Evolutionary conservation across 495 filamentous ascomycete genomes (phyloP).

Genomic region (Corynascus novoguineensis): DNA sequence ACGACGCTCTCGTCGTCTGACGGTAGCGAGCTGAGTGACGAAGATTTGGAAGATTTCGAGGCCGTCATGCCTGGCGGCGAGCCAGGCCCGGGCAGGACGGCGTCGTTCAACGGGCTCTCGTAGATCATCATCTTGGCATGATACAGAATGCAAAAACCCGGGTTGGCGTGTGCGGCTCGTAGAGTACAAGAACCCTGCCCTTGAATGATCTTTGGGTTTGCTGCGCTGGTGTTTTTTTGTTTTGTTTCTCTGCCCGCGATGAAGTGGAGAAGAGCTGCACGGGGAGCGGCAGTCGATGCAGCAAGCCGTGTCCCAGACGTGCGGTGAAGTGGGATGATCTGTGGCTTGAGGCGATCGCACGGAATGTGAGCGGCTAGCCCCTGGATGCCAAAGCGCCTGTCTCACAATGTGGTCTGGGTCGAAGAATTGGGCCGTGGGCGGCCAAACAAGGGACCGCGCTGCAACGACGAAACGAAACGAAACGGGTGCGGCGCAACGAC

Average conservation of each 20-base stretch:
- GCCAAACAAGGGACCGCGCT: neutral
- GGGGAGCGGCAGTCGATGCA: slow-evolving; percentile 15
- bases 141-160: neutral
- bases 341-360: slow-evolving; percentile 17
- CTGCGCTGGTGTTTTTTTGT: neutral
- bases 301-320: slow-evolving; percentile 22
- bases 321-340: slow-evolving; percentile 11
- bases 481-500: neutral
- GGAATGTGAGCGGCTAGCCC: slow-evolving; percentile 21
- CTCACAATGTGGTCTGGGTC: slow-evolving; percentile 24
- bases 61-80: slow-evolving; percentile 79
- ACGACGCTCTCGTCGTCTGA: slow-evolving; percentile 62
- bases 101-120: slow-evolving; percentile 40
- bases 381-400: slow-evolving; percentile 23
- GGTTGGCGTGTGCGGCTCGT: neutral
- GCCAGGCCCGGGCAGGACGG: slow-evolving; percentile 53
- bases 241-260: slow-evolving; percentile 8
- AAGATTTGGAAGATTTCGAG: slow-evolving; percentile 86
- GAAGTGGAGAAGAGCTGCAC: slow-evolving; percentile 3
- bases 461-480: neutral
- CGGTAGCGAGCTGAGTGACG: slow-evolving; percentile 74
- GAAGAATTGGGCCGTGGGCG: neutral
- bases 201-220: neutral
- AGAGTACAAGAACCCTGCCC: slow-evolving; percentile 8
- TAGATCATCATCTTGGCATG: slow-evolving; percentile 53